Base-by-base conservation (phyloP, 768 basidiomycete species). In the Lactarius hengduanensis region DNA sequence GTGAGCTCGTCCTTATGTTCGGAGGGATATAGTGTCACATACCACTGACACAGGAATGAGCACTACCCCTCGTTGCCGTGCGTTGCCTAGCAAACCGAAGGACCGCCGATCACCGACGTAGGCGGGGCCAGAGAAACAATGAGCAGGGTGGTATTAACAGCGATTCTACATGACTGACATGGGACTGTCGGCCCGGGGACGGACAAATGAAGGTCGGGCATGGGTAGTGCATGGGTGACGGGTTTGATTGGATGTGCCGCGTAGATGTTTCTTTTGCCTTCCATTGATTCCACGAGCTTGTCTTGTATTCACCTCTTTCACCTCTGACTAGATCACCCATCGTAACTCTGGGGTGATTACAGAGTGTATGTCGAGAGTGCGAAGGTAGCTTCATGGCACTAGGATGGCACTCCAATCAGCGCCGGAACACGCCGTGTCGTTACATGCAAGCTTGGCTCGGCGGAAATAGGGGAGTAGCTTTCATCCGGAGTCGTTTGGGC, bases 321-420 rank as follows among this genome's bases (percentile, higher is more conserved):
- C 38, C 38, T 15, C 10, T 40, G 38, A 40, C 38, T 40, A 26
- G 13, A 40, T 13, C 4, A 4, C 16, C 11, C 20, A 10, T 45
- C 43, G 20, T n/a, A 18, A 45, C 43, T 20, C 20, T n/a, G 43
- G 43, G n/a, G 18, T 3, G 43, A 45, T 45, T n/a, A 9, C 20
- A 18, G 9, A 45, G 20, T 20, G 18, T 45, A 18, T n/a, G 6
- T 20, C 20, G 20, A 9, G 43, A 45, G 43, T 20, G 26, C 50
- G 55, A 65, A 50, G 64, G 59, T 43, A 6, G 22, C 32, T 55
- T 65, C 40, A 56, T 38, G 59, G 34, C 54, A 45, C 18, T 16
- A 10, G 57, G 63, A 45, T 22, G 55, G 59, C 43, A 26, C 7
- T 59, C 28, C 30, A 53, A 22, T 34, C 38, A 40, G 38, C 38